Evolutionary conservation across 1,284 basidiomycete genomes (phyloP).

Genomic region (Papiliotrema terrestris): DNA sequence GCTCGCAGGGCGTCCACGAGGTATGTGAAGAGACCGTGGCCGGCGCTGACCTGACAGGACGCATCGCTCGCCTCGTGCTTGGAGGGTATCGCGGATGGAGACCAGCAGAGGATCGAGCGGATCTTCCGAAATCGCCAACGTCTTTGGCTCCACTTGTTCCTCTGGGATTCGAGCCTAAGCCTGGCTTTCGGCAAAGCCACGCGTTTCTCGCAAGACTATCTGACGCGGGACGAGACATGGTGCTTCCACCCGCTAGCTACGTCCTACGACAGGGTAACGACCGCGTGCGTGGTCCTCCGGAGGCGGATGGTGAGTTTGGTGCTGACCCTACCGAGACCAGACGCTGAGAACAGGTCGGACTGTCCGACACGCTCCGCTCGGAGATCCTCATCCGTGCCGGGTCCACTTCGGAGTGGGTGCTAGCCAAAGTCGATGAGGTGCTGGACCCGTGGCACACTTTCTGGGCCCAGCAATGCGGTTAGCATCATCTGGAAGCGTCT

Average conservation of each 20-base stretch:
- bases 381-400: not conserved
- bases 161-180: slow-evolving; percentile 1
- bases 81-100: not conserved
- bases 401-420: not conserved
- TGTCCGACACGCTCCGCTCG: not conserved
- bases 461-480: not conserved
- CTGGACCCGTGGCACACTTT: not conserved
- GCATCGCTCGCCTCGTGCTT: not conserved
- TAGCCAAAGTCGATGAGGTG: not conserved
- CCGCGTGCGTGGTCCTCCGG: not conserved
- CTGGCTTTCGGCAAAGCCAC: slow-evolving; percentile 3
- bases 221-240: not conserved
- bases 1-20: no score
- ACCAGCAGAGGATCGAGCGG: not conserved
- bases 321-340: not conserved
- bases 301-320: not conserved
- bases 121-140: not conserved
- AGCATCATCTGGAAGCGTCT: not conserved
- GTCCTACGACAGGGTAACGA: not conserved
- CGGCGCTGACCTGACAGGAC: no score
- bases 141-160: slow-evolving; percentile 1
- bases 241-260: not conserved
- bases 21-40: no score
- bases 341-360: not conserved
- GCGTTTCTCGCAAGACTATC: slow-evolving; percentile 1